phyloP scores from a whole-genome alignment of 768 basidiomycete genomes.

The Russula ochroleuca region DNA sequence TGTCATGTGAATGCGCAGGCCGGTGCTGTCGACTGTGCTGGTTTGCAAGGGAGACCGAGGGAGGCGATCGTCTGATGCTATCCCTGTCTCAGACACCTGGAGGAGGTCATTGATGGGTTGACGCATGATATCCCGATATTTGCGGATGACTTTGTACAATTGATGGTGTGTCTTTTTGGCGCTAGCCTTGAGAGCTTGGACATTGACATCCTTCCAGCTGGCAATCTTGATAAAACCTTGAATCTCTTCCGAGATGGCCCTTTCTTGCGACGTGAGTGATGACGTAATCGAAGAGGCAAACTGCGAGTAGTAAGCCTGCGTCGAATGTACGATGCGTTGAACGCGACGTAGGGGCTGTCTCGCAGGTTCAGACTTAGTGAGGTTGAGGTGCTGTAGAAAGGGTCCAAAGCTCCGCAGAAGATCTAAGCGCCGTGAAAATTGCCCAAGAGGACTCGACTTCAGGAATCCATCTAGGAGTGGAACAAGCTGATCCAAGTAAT shows the following conservation, averaged over 20 bases:
- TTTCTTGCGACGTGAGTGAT: conserved; percentile 54
- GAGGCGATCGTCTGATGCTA: not conserved
- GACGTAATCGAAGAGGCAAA: conserved; percentile 47
- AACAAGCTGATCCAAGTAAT: conserved; percentile 62
- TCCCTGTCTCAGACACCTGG: not conserved
- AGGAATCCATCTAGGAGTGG: conserved; percentile 82
- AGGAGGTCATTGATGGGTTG: conserved; percentile 55
- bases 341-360: conserved; percentile 45
- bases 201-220: conserved; percentile 97
- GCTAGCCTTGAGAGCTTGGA: conserved; percentile 87
- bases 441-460: conserved; percentile 71
- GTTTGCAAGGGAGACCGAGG: not conserved
- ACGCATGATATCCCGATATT: conserved; percentile 85
- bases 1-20: not conserved
- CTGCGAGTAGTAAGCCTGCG: conserved; percentile 59
- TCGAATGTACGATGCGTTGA: conserved; percentile 54
- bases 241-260: conserved; percentile 71
- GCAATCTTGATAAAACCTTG: conserved; percentile 87
- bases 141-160: conserved; percentile 84
- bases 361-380: conserved; percentile 34
- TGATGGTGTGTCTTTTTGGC: conserved; percentile 88
- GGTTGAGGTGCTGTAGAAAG: conserved; percentile 42
- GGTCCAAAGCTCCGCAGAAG: conserved; percentile 64
- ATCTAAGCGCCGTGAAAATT: conserved; percentile 63
- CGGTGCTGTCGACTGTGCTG: not conserved